Percentiles rank a stretch among this genome's conserved stretches.
Conservation (phyloP, 129 eudicot genomes). For the Flaveria ramosissima region DNA sequence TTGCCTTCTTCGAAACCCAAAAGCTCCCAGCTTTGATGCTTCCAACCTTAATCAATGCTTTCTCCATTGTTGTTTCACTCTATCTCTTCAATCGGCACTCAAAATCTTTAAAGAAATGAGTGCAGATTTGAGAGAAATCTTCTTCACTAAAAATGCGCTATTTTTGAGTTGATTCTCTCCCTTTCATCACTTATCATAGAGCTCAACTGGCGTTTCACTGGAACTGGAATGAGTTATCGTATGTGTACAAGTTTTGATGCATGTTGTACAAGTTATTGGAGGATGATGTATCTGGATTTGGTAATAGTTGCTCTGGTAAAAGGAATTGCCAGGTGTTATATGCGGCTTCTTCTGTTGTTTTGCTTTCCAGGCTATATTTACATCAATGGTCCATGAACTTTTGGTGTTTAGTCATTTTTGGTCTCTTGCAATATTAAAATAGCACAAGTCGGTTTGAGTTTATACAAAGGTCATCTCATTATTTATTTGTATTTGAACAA, state of each 20-base stretch:
- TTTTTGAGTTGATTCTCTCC: neutral
- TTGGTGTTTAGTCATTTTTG: neutral
- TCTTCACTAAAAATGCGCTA: constrained; percentile 12
- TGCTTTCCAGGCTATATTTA: constrained; percentile 19
- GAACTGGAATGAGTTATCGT: neutral
- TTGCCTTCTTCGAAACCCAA: constrained; percentile 89
- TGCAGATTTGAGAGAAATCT: constrained; percentile 19
- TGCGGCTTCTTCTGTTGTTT: neutral
- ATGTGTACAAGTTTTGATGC: neutral
- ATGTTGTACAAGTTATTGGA: constrained; percentile 6
- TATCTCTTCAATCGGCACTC: constrained; percentile 4
- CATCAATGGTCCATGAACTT: neutral
- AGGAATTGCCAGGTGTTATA: constrained; percentile 10
- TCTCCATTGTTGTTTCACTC: constrained; percentile 53
- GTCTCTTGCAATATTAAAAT: constrained; percentile 8
- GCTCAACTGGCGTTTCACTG: neutral
- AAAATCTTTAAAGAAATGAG: constrained; percentile 2
- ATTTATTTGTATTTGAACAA: no score
- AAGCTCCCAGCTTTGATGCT: constrained; percentile 74
- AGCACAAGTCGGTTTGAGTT: neutral
- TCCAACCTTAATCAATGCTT: constrained; percentile 68
- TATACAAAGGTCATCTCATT: no score
- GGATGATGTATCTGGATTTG: neutral
- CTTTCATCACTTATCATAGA: neutral
- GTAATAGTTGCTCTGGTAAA: constrained; percentile 20